Evolutionary conservation across 352 stramenopile genomes (phyloP).

Genomic region (Peronospora belbahrii): DNA sequence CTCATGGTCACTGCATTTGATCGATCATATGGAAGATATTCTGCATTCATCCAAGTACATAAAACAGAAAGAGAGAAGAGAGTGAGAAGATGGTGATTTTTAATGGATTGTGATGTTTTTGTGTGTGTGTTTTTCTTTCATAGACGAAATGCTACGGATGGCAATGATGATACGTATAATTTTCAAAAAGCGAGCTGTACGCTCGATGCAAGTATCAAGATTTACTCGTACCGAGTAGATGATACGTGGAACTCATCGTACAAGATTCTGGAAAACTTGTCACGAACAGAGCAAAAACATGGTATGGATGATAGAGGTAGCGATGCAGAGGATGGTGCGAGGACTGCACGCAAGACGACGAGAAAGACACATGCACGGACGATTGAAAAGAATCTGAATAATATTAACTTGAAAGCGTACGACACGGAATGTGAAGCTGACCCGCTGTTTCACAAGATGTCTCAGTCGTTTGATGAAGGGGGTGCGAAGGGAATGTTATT

Average conservation of each 20-base stretch:
- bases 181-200: slow-evolving; percentile 97
- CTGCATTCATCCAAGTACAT: slow-evolving; percentile 60
- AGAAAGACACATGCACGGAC: slow-evolving; percentile 49
- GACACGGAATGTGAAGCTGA: slow-evolving; percentile 86
- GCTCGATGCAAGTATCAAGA: slow-evolving; percentile 97
- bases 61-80: neutral
- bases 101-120: neutral
- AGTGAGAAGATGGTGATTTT: neutral
- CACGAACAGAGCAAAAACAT: slow-evolving; percentile 67
- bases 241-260: slow-evolving; percentile 96
- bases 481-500: slow-evolving; percentile 89
- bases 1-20: slow-evolving; percentile 93
- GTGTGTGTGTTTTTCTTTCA: neutral
- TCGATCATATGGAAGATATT: slow-evolving; percentile 97
- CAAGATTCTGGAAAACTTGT: slow-evolving; percentile 97
- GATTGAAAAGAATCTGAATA: slow-evolving; percentile 84
- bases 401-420: slow-evolving; percentile 82
- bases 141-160: slow-evolving; percentile 22
- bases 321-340: slow-evolving; percentile 25
- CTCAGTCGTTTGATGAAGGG: slow-evolving; percentile 87
- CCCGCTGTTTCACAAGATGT: slow-evolving; percentile 91
- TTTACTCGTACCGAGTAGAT: slow-evolving; percentile 98
- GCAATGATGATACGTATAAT: slow-evolving; percentile 80
- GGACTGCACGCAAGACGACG: slow-evolving; percentile 28
- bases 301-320: slow-evolving; percentile 17